phyloP scores from a whole-genome alignment of 2,329 filamentous ascomycete species.

The Aureobasidium sp. region DNA sequence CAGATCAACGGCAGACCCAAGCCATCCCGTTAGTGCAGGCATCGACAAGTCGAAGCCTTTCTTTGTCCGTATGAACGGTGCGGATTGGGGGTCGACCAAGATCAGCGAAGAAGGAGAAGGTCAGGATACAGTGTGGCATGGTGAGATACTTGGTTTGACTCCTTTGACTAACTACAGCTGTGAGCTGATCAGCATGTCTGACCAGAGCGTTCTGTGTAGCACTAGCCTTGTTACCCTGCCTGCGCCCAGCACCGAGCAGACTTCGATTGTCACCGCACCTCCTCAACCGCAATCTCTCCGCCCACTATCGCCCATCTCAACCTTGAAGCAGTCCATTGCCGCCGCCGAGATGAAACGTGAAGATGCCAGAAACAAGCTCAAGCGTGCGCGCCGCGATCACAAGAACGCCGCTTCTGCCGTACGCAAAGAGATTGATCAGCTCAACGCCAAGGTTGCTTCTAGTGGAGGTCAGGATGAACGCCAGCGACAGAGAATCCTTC shows the following conservation, averaged over 20 bases:
- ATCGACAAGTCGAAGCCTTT: constrained; percentile 68
- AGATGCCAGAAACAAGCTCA: constrained; percentile 63
- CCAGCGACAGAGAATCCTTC: constrained; percentile 65
- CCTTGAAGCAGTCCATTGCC: constrained; percentile 67
- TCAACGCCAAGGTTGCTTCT: constrained; percentile 58
- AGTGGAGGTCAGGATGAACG: constrained; percentile 70
- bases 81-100: constrained; percentile 70
- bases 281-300: constrained; percentile 57
- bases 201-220: constrained; percentile 60
- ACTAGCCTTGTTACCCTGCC: constrained; percentile 64
- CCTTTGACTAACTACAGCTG: constrained; percentile 70
- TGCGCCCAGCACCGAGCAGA: constrained; percentile 51
- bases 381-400: constrained; percentile 67
- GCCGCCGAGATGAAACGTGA: constrained; percentile 63
- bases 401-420: constrained; percentile 60
- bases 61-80: constrained; percentile 71
- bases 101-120: constrained; percentile 48
- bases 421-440: constrained; percentile 66
- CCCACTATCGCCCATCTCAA: constrained; percentile 70
- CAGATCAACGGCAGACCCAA: constrained; percentile 30
- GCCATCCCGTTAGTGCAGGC: constrained; percentile 35
- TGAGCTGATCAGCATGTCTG: constrained; percentile 65
- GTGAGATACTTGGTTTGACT: constrained; percentile 60
- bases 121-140: constrained; percentile 52
- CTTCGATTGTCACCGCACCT: constrained; percentile 33